Evolutionary conservation across 192 early-diverging fungal species (phyloP).

Genomic region (Coemansia sp.): DNA sequence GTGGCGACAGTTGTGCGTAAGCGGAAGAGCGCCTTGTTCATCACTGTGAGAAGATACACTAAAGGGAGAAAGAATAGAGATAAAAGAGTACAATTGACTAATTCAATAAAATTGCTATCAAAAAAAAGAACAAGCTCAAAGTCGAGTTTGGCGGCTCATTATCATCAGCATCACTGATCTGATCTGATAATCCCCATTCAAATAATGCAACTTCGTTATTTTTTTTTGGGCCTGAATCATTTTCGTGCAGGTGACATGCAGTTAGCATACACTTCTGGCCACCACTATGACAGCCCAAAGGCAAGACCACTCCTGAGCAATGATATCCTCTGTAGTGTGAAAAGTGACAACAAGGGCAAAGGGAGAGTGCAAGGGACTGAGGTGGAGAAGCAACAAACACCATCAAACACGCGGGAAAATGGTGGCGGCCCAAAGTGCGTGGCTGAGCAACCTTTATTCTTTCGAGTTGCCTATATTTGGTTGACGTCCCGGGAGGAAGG

Average conservation of each 20-base stretch:
- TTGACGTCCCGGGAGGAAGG: background rate
- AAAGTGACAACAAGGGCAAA: background rate
- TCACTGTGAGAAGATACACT: slow-evolving; percentile 13
- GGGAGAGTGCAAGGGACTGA: background rate
- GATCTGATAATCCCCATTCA: background rate
- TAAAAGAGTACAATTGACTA: background rate
- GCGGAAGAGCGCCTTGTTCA: slow-evolving; percentile 34
- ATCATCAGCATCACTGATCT: background rate
- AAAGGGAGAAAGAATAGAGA: background rate
- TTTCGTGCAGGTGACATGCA: background rate
- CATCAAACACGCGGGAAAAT: slow-evolving; percentile 1
- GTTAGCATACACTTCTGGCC: background rate
- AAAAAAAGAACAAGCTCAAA: background rate
- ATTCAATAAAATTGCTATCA: background rate
- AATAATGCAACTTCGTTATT: background rate
- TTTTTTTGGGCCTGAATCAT: background rate
- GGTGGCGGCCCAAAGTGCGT: background rate
- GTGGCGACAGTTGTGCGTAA: slow-evolving; percentile 15
- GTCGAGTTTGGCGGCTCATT: background rate
- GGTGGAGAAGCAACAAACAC: background rate
- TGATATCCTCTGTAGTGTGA: background rate
- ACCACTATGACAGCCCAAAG: too few species aligned
- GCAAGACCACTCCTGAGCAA: background rate
- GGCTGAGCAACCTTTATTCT: background rate
- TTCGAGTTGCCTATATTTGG: background rate